Percentiles rank a stretch among this genome's conserved stretches.
phyloP scores from a whole-genome alignment of 345 rosid genomes.

The Eutrema yunnanense region DNA sequence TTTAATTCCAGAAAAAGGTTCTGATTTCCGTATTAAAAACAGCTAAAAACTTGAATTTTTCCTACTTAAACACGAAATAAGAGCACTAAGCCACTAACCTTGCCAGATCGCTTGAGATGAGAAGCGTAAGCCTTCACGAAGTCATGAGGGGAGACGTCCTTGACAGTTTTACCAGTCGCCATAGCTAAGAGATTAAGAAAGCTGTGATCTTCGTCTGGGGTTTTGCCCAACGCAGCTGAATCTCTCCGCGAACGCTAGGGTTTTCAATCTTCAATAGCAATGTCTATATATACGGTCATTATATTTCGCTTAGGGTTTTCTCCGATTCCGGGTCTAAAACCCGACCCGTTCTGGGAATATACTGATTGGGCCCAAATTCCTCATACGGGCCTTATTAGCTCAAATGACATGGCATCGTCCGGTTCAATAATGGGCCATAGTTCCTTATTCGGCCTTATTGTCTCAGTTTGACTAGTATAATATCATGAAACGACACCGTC shows the following conservation, averaged over 20 bases:
- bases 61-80: background rate
- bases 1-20: background rate
- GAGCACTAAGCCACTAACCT: conserved; percentile 37
- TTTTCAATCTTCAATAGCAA: background rate
- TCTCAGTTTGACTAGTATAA: background rate
- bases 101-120: conserved; percentile 88
- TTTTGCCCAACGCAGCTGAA: background rate
- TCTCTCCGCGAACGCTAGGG: conserved; percentile 30
- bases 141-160: conserved; percentile 84
- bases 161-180: conserved; percentile 62
- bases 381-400: background rate
- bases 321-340: background rate
- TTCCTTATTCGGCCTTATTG: background rate
- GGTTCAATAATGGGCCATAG: background rate
- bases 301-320: conserved; percentile 30
- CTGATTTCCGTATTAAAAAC: background rate
- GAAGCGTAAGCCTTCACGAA: conserved; percentile 79
- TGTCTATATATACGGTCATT: conserved; percentile 9
- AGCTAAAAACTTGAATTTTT: background rate
- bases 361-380: background rate
- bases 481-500: background rate
- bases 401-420: background rate
- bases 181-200: conserved; percentile 23
- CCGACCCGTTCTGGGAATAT: background rate
- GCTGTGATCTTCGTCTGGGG: conserved; percentile 1